Base-by-base conservation (phyloP, 768 basidiomycete genomes). In the Suillus spraguei region DNA sequence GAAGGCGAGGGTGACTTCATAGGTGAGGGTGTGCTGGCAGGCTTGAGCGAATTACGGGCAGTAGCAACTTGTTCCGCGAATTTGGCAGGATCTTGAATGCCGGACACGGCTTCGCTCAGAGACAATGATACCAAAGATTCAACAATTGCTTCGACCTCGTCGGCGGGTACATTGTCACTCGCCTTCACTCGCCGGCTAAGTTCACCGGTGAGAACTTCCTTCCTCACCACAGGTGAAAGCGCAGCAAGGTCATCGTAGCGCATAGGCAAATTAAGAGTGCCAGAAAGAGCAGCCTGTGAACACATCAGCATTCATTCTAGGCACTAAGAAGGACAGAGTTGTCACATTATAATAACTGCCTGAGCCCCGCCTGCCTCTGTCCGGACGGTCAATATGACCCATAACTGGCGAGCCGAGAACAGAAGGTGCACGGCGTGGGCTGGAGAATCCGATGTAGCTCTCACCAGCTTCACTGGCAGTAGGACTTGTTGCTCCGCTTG, bases 271-370 rank as follows among this genome's bases (percentile, higher is more conserved):
- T 89, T 92, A 44, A 93, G 81, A 0, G 87, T 92, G 17, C 92
- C 94, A 6, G 87, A 78, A 6, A 94, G 82, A 4, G 94, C 93
- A 64, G 93, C 93, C 92, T 94, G 62, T 2, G 39, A 38, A 50
- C 28, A 17, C 11, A 62, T 64, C 38, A 70, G 66, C 28, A 41
- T 9, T 13, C 32, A 63, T 8, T n/a, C 44, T 59, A 24, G 16
- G 44, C 60, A 36, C 49, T 62, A 47, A n/a, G 59, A 38, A 38
- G 22, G 44, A 36, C 55, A 42, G 24, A 28, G 24, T 28, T 67
- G 84, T 64, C 69, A 93, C 92, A 70, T 91, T 89, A 69, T 89
- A 95, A 74, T 94, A 95, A 71, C 93, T 94, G 5, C 92, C 94
- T 46, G 90, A 92, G 24, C 92, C 90, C 69, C 94, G 81, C 63